phyloP scores from a whole-genome alignment of 768 basidiomycete species.

The Boletus speciosus region DNA sequence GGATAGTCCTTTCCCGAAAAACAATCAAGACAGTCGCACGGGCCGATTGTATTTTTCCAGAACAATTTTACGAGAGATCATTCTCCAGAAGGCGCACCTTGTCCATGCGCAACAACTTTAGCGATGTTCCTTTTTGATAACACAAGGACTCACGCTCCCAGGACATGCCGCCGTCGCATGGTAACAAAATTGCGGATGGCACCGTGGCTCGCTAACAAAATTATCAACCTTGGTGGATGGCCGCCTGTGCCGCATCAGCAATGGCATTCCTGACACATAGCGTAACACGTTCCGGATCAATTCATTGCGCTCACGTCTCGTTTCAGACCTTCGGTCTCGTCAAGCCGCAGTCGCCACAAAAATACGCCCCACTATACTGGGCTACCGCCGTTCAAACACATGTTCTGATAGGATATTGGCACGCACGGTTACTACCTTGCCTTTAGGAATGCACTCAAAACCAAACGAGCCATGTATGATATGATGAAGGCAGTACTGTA shows the following conservation, averaged over 20 bases:
- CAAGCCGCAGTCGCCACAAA: neutral
- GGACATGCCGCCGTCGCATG: neutral
- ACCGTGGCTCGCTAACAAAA: neutral
- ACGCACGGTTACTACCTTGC: neutral
- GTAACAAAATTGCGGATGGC: neutral
- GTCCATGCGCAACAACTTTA: neutral
- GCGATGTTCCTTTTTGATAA: neutral
- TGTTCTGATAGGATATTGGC: neutral
- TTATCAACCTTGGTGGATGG: neutral
- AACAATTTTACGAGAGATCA: neutral
- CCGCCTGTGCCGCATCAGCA: neutral
- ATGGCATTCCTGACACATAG: neutral
- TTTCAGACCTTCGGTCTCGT: neutral
- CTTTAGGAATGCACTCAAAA: neutral
- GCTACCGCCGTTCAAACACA: neutral
- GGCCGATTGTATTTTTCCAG: neutral
- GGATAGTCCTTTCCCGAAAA: neutral
- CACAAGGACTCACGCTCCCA: neutral
- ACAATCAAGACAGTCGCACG: neutral
- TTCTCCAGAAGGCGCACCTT: neutral
- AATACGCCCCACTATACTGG: neutral
- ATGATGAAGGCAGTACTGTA: neutral
- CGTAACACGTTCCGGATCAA: neutral
- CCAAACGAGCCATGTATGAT: neutral
- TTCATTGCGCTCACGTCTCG: neutral